Evolutionary conservation across 1,284 basidiomycete species (phyloP), one percentile per base, ranked within the genome.

Genomic region (Tilletia setariae): DNA sequence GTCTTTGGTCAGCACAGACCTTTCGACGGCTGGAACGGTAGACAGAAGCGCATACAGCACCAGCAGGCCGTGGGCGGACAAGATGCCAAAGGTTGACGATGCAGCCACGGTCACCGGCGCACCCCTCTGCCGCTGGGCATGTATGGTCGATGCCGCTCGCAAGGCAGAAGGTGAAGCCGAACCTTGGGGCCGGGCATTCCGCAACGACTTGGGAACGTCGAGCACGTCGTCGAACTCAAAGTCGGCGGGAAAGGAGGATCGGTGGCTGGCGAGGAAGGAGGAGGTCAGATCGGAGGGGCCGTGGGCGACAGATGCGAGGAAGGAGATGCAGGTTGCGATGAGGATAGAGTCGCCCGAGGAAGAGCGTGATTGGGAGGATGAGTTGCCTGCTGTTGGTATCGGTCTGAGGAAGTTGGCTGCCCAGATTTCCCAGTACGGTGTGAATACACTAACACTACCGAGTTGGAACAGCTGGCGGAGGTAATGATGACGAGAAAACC

Each of bases 391-490:
- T 23, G 16, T 23, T 70, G 70, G 2, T 64, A 68, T 53, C 13
- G 70, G 69, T 2, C 68, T 43, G 19, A 70, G 72, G 21, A 82
- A 56, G 63, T 82, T 79, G 9, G 69, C 70, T 11, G 77, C 77
- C 80, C 80, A 82, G 2, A 82, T 72, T 62, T 82, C 79, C 66
- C 79, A 80, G 70, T 75, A 80, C 67, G 81, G 80, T 6, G 79
- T 78, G 47, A 81, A 82, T 40, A 81, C 73, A 63, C 81, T 67
- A 44, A 80, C 78, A 42, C 71, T 77, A 16, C 35, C 35, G 6
- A 11, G 35, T 40, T 40, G 6, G 35, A 11, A 11, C 6, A n/a
- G 16, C 7, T 49, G 19, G 46, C 7, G 6, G 46, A 49, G n/a
- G n/a, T n/a, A n/a, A n/a, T n/a, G n/a, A 16, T 13, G n/a, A 59